Base-by-base conservation (phyloP, 805 yeast species). In the Candida dendrica region DNA sequence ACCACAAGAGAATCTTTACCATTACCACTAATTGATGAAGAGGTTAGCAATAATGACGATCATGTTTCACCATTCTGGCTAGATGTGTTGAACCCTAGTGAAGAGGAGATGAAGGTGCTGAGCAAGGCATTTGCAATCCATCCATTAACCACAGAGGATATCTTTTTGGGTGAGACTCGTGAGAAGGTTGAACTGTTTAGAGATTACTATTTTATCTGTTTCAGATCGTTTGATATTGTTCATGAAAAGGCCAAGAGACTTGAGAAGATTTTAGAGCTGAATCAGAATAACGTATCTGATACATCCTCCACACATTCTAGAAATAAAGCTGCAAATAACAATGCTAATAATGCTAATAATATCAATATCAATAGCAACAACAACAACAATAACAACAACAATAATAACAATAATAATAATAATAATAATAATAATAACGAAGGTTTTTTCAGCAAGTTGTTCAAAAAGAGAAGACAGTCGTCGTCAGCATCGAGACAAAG, bases 121-220 rank as follows among this genome's bases (percentile, higher is more conserved):
- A 78, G 95, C 22, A 88, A 88, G 54, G 80, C 97, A 0, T 91
- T 91, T 65, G 95, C 95, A 1, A 87, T 91, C 43, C 98, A 91
- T 62, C 98, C 98, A 0, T 73, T 91, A 52, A 91, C 98, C 1
- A 86, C 97, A 0, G 98, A 91, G 59, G 98, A 91, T 64, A 90
- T 91, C 38, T 84, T 85, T 46, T 64, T 90, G 26, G 96, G 96
- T 2, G 98, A 91, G 58, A 84, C 95, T 1, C 77, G 98, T 49
- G 98, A 91, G 60, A 91, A 91, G 58, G 96, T 91, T 17, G 98
- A 91, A 63, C 63, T 93, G 29, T 91, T 91, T 66, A 82, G 84
- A 55, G 85, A 85, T 48, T 91, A 91, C 62, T 93, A 91, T 60
- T 79, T 91, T 51, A 85, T 93, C 26, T 89, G 98, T 67, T 93